Evolutionary conservation across 169 alveolate genomes (phyloP).

Genomic region (Cryptosporidium andersoni): DNA sequence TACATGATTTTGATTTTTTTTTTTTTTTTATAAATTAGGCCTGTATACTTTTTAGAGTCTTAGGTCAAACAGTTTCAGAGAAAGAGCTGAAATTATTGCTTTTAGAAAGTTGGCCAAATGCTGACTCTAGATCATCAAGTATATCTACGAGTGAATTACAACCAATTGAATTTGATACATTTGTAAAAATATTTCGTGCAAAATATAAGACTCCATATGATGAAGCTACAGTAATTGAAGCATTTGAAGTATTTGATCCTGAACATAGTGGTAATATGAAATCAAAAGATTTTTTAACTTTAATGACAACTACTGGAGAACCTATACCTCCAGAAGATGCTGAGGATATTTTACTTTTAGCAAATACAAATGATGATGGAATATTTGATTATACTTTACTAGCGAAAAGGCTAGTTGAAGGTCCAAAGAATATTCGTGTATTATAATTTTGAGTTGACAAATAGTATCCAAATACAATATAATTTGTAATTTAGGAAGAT

Average conservation of each 20-base stretch:
- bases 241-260: constrained; percentile 65
- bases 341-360: constrained; percentile 48
- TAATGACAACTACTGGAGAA: constrained; percentile 69
- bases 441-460: neutral
- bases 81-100: constrained; percentile 25
- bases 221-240: constrained; percentile 55
- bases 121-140: constrained; percentile 3
- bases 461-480: no score
- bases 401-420: constrained; percentile 65
- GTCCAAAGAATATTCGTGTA: constrained; percentile 63
- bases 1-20: neutral
- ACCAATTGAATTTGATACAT: constrained; percentile 64
- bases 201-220: constrained; percentile 41
- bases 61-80: constrained; percentile 62
- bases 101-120: constrained; percentile 56
- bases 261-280: constrained; percentile 61
- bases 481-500: no score
- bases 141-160: constrained; percentile 34
- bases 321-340: constrained; percentile 61
- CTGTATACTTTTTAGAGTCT: constrained; percentile 51
- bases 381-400: constrained; percentile 58
- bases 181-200: constrained; percentile 58
- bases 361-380: constrained; percentile 55
- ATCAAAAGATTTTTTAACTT: constrained; percentile 20
- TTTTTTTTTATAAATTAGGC: constrained; percentile 1